Base-by-base conservation (phyloP, 2,329 filamentous ascomycete species). In the Colletotrichum lentis region DNA sequence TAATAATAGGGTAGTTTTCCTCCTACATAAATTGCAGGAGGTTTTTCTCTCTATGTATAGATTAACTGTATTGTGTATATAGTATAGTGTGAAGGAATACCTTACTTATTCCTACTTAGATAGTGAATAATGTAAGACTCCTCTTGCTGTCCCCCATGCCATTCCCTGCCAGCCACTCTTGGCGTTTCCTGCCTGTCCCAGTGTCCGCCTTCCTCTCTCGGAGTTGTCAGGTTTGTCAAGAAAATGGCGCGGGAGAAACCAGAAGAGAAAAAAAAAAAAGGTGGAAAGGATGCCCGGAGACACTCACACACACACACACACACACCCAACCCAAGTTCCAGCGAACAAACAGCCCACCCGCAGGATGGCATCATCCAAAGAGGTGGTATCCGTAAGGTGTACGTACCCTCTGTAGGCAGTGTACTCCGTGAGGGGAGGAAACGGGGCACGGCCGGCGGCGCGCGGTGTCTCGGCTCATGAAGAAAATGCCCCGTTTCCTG, bases 381-480 rank as follows among this genome's bases (percentile, higher is more conserved):
- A 31, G 27, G 27, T 31, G 8, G 27, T 31, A 31, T 31, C 27
- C 27, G 27, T 31, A 31, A 10, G 27, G 27, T 8, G 2, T 3
- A 24, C 24, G 24, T 31, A 2, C 27, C 27, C n/a, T n/a, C n/a
- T n/a, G n/a, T n/a, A n/a, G n/a, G 27, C 27, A 31, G 27, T 31
- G 27, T 31, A 31, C 24, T 24, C 2, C 24, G 24, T 24, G 4
- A 2, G 4, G 24, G 16, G 18, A 47, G 43, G 20, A 58, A 35
- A 67, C 8, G 22, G 57, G 50, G 35, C 60, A 59, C 46, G 62
- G 37, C 37, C 50, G 52, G 20, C 54, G 43, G 62, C 46, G 41
- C 44, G 52, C 62, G 56, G 47, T 63, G 41, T 49, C 62, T 68
- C 49, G 65, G 65, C 62, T 65, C 53, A 55, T 65, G 55, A 63